Conservation (phyloP, 306 rosid species). For the Carpinus viminea region DNA sequence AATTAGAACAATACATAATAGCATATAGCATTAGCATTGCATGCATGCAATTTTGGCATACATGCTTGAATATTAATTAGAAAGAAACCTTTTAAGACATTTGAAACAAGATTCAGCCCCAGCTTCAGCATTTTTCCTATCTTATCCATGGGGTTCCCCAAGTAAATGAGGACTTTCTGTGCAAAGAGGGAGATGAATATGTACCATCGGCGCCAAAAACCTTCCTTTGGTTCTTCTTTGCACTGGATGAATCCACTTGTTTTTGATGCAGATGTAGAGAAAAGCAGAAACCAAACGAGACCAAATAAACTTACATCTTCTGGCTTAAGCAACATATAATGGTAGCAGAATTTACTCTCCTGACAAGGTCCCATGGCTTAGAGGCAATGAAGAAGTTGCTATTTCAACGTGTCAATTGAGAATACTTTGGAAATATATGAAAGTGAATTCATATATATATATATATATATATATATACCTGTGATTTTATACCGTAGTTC, state of each 20-base stretch:
- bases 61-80: background rate
- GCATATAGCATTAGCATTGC: too few relatives aligned
- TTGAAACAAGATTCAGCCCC: constrained; percentile 49
- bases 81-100: constrained; percentile 38
- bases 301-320: constrained; percentile 18
- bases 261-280: constrained; percentile 1
- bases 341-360: constrained; percentile 2
- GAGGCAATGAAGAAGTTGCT: background rate
- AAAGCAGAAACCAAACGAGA: constrained; percentile 24
- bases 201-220: constrained; percentile 30
- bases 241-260: constrained; percentile 28
- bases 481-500: too few relatives aligned
- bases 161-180: constrained; percentile 39
- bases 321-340: constrained; percentile 32
- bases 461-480: background rate
- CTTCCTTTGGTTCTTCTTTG: constrained; percentile 1
- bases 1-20: too few relatives aligned
- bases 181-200: constrained; percentile 35
- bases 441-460: background rate
- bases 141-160: constrained; percentile 21
- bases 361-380: constrained; percentile 10
- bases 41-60: too few relatives aligned
- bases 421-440: background rate
- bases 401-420: constrained; percentile 7
- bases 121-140: constrained; percentile 39